These are phyloP conservation scores for Thraustochytrium sp. DNA, from an alignment of 352 stramenopile species.

Conservation along the genomic window DNA sequence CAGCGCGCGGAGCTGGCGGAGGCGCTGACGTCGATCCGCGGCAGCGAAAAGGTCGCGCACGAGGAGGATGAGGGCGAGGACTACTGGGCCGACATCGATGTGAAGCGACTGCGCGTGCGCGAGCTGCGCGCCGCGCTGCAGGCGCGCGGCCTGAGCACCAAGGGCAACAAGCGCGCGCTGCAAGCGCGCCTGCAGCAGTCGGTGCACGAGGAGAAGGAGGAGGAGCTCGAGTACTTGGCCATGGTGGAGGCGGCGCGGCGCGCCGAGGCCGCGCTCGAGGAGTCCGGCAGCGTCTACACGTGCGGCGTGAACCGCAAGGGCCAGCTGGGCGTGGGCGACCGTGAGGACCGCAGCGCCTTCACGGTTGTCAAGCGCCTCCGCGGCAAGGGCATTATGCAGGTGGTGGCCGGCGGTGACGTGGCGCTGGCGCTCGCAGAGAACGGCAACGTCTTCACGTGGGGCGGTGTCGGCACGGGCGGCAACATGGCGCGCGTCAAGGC, in stretches of 20 bases:
- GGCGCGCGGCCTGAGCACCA: background rate
- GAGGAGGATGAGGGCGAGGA: slow-evolving; percentile 24
- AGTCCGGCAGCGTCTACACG: slow-evolving; percentile 58
- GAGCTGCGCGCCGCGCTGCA: slow-evolving; percentile 13
- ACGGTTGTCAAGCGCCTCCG: background rate
- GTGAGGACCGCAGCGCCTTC: background rate
- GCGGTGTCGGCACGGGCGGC: slow-evolving; percentile 18
- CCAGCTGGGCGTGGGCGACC: slow-evolving; percentile 66
- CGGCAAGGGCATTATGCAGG: background rate
- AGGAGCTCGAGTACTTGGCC: slow-evolving; percentile 40
- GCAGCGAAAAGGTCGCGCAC: slow-evolving; percentile 17
- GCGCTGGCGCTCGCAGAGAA: slow-evolving; percentile 22
- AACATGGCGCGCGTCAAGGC: background rate
- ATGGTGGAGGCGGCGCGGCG: slow-evolving; percentile 30
- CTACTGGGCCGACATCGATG: slow-evolving; percentile 35
- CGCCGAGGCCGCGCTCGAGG: slow-evolving; percentile 30
- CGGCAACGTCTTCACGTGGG: slow-evolving; percentile 40
- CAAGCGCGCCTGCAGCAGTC: slow-evolving; percentile 31
- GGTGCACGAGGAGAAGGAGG: slow-evolving; percentile 39
- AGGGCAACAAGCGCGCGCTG: slow-evolving; percentile 11
- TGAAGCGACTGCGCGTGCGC: slow-evolving; percentile 23
- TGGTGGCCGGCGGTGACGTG: background rate
- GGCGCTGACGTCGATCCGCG: background rate
- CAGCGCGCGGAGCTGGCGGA: background rate
- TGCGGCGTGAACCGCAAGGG: slow-evolving; percentile 78